Percentiles rank a stretch among this genome's conserved stretches.
These are phyloP conservation scores for Hygrocybe punicea DNA, from an alignment of 768 basidiomycete species.

Conservation along the genomic window DNA sequence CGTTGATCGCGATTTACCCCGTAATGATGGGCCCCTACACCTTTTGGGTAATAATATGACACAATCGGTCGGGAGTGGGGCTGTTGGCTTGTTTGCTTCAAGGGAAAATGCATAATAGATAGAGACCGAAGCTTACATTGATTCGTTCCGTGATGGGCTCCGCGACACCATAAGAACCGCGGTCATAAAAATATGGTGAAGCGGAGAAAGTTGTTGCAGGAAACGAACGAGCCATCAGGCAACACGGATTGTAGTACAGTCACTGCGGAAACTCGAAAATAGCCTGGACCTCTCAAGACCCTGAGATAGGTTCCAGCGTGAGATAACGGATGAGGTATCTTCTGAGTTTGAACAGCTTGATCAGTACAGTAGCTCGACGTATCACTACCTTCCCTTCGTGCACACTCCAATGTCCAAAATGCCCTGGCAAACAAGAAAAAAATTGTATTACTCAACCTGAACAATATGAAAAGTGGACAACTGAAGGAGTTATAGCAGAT, in stretches of 20 bases:
- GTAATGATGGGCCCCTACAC: constrained; percentile 93
- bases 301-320: background rate
- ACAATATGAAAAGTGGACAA: too few species aligned
- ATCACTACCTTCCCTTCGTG: too few species aligned
- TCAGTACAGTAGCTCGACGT: too few species aligned
- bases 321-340: background rate
- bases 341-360: background rate
- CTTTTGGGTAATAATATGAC: constrained; percentile 94
- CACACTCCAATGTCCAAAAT: too few species aligned
- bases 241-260: too few species aligned
- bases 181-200: constrained; percentile 71
- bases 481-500: too few species aligned
- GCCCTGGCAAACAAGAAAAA: too few species aligned
- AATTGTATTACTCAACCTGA: too few species aligned
- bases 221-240: constrained; percentile 49
- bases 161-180: constrained; percentile 65
- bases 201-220: constrained; percentile 67
- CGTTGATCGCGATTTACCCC: constrained; percentile 55
- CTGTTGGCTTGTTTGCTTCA: constrained; percentile 26
- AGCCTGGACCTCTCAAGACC: background rate
- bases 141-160: constrained; percentile 78
- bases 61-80: constrained; percentile 86
- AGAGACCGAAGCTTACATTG: constrained; percentile 48
- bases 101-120: constrained; percentile 1
- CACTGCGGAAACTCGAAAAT: background rate